phyloP scores from a whole-genome alignment of 805 yeast species.

The Spathaspora sp. region DNA sequence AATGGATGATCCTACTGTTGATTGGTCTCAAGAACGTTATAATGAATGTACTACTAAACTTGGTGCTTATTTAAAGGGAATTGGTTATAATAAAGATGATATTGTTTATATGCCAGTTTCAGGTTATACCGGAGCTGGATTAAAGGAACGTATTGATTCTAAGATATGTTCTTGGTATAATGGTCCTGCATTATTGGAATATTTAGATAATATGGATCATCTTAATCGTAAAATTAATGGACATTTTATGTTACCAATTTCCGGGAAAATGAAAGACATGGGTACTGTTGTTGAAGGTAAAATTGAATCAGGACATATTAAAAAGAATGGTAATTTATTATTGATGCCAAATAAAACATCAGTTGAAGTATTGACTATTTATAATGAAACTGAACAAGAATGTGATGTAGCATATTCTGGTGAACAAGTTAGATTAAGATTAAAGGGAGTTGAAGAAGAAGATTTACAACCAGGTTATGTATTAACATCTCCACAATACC shows the following conservation, averaged over 20 bases:
- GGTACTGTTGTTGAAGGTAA: conserved; percentile 99
- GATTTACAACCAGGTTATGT: conserved; percentile 91
- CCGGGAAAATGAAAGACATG: conserved; percentile 92
- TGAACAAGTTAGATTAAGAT: conserved; percentile 91
- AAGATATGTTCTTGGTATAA: conserved; percentile 86
- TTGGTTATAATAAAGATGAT: conserved; percentile 87
- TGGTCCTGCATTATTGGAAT: conserved; percentile 91
- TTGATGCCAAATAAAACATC: conserved; percentile 88
- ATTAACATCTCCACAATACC: conserved; percentile 77
- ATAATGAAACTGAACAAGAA: conserved; percentile 94
- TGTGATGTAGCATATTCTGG: conserved; percentile 89
- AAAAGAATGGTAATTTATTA: conserved; percentile 69
- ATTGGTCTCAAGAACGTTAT: conserved; percentile 94
- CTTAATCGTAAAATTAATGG: conserved; percentile 85
- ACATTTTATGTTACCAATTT: conserved; percentile 95
- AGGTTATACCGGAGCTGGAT: conserved; percentile 95
- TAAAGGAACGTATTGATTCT: conserved; percentile 76
- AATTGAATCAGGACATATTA: conserved; percentile 91
- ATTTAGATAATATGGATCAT: conserved; percentile 75
- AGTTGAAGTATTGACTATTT: conserved; percentile 84
- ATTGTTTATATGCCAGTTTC: conserved; percentile 95
- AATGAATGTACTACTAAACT: conserved; percentile 91
- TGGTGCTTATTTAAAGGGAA: conserved; percentile 72
- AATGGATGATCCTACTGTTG: conserved; percentile 98
- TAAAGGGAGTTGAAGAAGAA: conserved; percentile 97